Conservation (phyloP, 768 basidiomycete species). For the Psilocybe azurescens region DNA sequence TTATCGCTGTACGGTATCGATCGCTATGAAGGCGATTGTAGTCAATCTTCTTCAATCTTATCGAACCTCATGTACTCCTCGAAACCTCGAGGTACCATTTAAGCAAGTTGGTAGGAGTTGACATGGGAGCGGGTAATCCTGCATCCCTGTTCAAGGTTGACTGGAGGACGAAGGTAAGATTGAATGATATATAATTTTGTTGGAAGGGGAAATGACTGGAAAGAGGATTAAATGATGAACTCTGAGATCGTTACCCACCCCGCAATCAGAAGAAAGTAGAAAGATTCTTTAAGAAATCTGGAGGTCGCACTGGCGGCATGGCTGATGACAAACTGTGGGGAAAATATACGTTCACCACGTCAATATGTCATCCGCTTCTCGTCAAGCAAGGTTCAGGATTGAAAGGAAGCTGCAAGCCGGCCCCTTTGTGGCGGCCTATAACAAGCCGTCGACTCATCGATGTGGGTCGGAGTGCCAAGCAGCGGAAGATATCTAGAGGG, state of each 20-base stretch:
- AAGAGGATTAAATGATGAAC: conserved; percentile 4
- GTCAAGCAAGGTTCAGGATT: conserved; percentile 1
- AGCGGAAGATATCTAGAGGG: background rate
- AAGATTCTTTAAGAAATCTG: background rate
- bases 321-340: conserved; percentile 13
- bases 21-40: too few species aligned
- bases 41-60: background rate
- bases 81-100: background rate
- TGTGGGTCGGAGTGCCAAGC: background rate
- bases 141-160: background rate
- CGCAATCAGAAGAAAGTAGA: conserved; percentile 11
- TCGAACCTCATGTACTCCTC: background rate
- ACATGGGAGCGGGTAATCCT: background rate
- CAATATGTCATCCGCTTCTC: conserved; percentile 7
- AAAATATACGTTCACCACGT: conserved; percentile 11
- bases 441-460: background rate
- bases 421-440: conserved; percentile 2
- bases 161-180: background rate
- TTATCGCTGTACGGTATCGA: background rate
- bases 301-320: conserved; percentile 5
- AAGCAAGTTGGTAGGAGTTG: background rate
- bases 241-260: conserved; percentile 8
- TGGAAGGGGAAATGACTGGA: conserved; percentile 3
- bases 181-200: background rate
- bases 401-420: background rate